Evolutionary conservation across 2,329 filamentous ascomycete genomes (phyloP), one percentile per base, ranked within the genome.

Genomic region (Alternaria panax): DNA sequence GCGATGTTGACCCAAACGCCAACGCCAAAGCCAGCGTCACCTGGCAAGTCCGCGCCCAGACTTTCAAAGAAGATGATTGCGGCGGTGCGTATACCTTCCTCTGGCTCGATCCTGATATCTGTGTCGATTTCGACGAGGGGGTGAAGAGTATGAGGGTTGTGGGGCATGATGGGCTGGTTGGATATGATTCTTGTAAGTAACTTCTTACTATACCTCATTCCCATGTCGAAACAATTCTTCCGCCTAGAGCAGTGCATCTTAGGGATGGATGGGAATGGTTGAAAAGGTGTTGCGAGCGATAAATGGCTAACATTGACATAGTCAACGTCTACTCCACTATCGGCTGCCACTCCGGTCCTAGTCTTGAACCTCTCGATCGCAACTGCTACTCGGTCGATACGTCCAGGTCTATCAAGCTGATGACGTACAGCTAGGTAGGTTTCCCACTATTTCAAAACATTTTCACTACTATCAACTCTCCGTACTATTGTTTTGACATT

Each of bases 241-340:
- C 12, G 9, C 28, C 30, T 34, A 11, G 14, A 14, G 6, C 6
- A 0, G 0, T 14, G 3, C 6, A 6, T 36, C 0, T n/a, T n/a
- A 0, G 16, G 16, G 16, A 36, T 36, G 32, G 0, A 16, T 4
- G 0, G 2, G 0, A 11, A 1, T 2, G 32, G 16, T n/a, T n/a
- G 16, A 0, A 18, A n/a, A n/a, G 4, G 30, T 34, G 14, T 34
- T 14, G 11, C 8, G 32, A n/a, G 14, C 5, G n/a, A 36, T 14
- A 18, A 14, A 36, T 7, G 4, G 34, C 34, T 38, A 9, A 38
- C n/a, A 20, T 9, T 1, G 0, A 0, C 4, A 38, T 38, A 38
- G 34, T 38, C 34, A 38, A 38, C n/a, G n/a, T 20, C 3, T 38
- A 38, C 34, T 18, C 34, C n/a, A 11, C 38, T 11, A 8, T 40